Conservation (phyloP, 306 rosid species). For the Fragaria nilgerrensis region DNA sequence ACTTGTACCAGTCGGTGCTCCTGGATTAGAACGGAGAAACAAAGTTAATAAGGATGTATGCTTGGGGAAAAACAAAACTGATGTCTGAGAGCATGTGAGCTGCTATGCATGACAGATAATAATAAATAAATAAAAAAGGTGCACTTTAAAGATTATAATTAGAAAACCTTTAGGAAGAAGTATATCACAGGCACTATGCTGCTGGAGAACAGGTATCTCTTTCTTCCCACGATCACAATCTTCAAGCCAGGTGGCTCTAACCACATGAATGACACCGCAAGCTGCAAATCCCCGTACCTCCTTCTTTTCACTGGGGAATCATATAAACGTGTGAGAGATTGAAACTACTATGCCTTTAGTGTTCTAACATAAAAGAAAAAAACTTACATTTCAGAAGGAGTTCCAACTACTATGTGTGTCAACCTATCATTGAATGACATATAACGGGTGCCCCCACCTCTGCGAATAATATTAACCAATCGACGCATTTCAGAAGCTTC, state of each 20-base stretch:
- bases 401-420: constrained; percentile 86
- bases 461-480: constrained; percentile 77
- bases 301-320: constrained; percentile 69
- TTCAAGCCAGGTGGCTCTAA: constrained; percentile 80
- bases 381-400: constrained; percentile 75
- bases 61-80: constrained; percentile 16
- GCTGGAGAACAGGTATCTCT: constrained; percentile 62
- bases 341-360: constrained; percentile 12
- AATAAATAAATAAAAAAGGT: background rate
- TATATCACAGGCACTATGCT: constrained; percentile 70
- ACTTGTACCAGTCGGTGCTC: constrained; percentile 39
- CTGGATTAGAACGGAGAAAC: constrained; percentile 34
- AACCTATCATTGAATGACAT: constrained; percentile 67
- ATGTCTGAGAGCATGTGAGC: background rate
- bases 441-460: constrained; percentile 88
- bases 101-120: background rate
- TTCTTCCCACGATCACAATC: constrained; percentile 76
- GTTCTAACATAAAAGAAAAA: constrained; percentile 5
- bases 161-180: constrained; percentile 75
- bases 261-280: constrained; percentile 69
- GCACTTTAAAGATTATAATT: constrained; percentile 15
- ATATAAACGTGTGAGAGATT: constrained; percentile 16
- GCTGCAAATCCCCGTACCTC: constrained; percentile 80
- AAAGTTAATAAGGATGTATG: constrained; percentile 26
- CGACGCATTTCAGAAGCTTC: constrained; percentile 84